These are phyloP conservation scores for Teratosphaeria epicoccoides DNA, from an alignment of 2,329 filamentous ascomycete species.

Conservation along the genomic window DNA sequence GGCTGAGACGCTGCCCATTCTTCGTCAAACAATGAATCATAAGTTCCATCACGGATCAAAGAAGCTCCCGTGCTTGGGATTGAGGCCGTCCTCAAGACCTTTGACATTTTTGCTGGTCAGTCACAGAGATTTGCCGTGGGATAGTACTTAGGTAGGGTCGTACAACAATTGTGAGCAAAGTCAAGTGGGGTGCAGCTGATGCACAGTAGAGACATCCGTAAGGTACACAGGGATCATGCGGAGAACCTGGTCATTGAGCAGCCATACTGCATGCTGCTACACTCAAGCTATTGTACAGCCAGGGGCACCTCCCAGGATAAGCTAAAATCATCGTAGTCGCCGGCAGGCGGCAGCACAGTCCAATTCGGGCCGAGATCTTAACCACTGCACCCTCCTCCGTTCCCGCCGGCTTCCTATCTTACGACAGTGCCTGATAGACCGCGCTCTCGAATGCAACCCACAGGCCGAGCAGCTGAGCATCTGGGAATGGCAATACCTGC, in stretches of 20 bases:
- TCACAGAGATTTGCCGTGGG: neutral
- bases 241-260: neutral
- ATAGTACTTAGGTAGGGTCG: neutral
- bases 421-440: slow-evolving; percentile 8
- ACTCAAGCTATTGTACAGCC: neutral
- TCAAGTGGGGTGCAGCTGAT: neutral
- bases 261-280: neutral
- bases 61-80: neutral
- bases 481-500: slow-evolving; percentile 22
- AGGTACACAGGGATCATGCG: neutral
- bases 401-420: neutral
- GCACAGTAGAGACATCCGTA: neutral
- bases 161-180: neutral
- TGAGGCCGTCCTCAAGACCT: neutral
- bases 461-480: slow-evolving; percentile 14
- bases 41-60: neutral
- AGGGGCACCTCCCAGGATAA: no score
- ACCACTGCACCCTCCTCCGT: neutral
- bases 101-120: neutral
- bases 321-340: neutral
- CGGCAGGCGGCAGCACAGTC: no score
- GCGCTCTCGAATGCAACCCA: slow-evolving; percentile 18
- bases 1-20: neutral
- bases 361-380: no score
- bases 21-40: neutral